These are phyloP conservation scores for Boletus barrowsii DNA, from an alignment of 768 basidiomycete species.

Conservation along the genomic window DNA sequence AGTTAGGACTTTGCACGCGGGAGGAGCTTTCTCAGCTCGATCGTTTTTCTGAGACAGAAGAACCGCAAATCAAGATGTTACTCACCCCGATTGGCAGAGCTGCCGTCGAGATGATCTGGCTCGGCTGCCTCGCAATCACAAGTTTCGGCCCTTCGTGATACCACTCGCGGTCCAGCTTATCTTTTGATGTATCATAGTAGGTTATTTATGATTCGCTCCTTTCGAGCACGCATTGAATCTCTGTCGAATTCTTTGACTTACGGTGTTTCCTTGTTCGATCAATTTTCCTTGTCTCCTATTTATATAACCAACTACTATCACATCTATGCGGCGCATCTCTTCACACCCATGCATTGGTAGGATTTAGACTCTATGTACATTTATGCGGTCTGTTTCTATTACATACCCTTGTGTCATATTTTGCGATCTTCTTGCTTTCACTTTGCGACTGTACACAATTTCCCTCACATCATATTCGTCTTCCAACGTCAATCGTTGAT, in stretches of 20 bases:
- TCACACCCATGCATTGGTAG: conserved; percentile 19
- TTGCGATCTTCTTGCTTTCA: conserved; percentile 6
- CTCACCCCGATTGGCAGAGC: conserved; percentile 49
- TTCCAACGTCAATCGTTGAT: conserved; percentile 4
- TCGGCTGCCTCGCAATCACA: conserved; percentile 50
- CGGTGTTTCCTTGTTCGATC: not conserved
- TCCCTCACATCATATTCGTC: not conserved
- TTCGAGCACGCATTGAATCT: conserved; percentile 1
- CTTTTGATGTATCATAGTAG: conserved; percentile 12
- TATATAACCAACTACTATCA: not conserved
- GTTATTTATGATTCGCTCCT: conserved; percentile 1
- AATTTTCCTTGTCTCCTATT: not conserved
- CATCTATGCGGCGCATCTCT: conserved; percentile 8
- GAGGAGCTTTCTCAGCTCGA: conserved; percentile 19
- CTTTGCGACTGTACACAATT: conserved; percentile 22
- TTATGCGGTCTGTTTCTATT: conserved; percentile 9
- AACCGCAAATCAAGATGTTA: conserved; percentile 39
- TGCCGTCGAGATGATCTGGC: conserved; percentile 53
- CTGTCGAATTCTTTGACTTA: not conserved
- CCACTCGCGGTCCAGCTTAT: not conserved
- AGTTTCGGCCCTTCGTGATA: conserved; percentile 33
- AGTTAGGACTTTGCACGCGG: conserved; percentile 60
- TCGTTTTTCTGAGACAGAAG: conserved; percentile 26
- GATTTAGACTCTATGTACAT: conserved; percentile 21
- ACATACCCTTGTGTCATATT: conserved; percentile 15